These are phyloP conservation scores for Spinacia oleracea DNA, from an alignment of 179 eudicot species.

Conservation along the genomic window DNA sequence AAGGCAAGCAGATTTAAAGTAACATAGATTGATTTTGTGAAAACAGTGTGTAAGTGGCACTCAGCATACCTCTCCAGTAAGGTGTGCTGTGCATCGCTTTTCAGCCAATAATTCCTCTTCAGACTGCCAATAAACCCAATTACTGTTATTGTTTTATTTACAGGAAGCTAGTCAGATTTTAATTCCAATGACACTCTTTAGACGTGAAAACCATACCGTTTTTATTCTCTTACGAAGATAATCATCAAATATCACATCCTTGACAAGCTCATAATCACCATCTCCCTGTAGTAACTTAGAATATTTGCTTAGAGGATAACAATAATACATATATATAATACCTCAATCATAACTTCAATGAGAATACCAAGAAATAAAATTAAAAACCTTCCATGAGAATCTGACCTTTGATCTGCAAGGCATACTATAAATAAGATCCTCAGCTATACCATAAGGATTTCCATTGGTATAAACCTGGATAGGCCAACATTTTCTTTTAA, in stretches of 20 bases:
- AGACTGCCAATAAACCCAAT: conserved; percentile 43
- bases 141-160: background rate
- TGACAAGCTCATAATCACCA: conserved; percentile 92
- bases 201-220: conserved; percentile 42
- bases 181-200: background rate
- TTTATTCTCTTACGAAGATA: conserved; percentile 65
- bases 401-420: conserved; percentile 93
- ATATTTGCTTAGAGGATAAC: background rate
- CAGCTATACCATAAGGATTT: conserved; percentile 90
- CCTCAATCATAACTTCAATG: background rate
- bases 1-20: too few relatives aligned
- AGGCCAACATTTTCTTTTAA: background rate
- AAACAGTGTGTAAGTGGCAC: background rate
- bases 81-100: conserved; percentile 89
- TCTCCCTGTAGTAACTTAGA: conserved; percentile 59
- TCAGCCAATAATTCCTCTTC: conserved; percentile 94
- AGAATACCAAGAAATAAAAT: too few relatives aligned
- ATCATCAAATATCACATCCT: conserved; percentile 74
- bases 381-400: background rate
- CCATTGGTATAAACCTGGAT: conserved; percentile 83
- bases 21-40: background rate
- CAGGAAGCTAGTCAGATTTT: too few relatives aligned
- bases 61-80: conserved; percentile 76
- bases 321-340: background rate
- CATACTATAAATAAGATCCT: conserved; percentile 94